Evolutionary conservation across 1,284 basidiomycete species (phyloP), one percentile per base, ranked within the genome.

Genomic region (Inonotus obliquus): DNA sequence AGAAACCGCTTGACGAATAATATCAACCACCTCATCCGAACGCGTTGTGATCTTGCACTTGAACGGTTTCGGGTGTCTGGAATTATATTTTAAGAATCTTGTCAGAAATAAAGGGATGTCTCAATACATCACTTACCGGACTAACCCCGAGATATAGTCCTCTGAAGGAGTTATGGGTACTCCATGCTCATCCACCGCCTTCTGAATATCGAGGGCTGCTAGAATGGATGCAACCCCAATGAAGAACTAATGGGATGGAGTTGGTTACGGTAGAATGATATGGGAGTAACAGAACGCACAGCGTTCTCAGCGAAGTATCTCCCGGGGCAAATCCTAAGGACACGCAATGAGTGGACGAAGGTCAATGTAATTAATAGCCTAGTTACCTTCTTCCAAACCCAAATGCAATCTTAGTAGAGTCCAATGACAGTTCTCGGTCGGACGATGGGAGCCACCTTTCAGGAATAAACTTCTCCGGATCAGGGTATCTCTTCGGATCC

Each of bases 141-240:
- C 14, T 19, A 62, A 54, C 6, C 37, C 27, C 7, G 58, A 41
- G 4, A 52, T 49, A 29, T 60, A 60, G 14, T 49, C 39, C 2
- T 14, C 45, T 32, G 11, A 27, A 23, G 62, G 62, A 9, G 52
- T 51, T 32, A 63, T 60, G 10, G 62, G 58, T 1, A 25, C 17
- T 1, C 65, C 68, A 35, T 66, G 32, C 13, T 52, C 62, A 54
- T 68, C 67, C 11, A 38, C 49, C 13, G 57, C 60, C 35, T 55
- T 61, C n/a, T 29, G 47, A 21, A 69, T 65, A 44, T 66, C 48
- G 49, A 69, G 66, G 10, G 61, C 39, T 14, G 66, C 61, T 4
- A 68, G 60, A 23, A 69, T 63, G 17, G 58, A 55, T 27, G 58
- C 62, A 25, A 60, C 19, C 19, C 37, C 35, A 0, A 63, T 56